Evolutionary conservation across 768 basidiomycete species (phyloP), one percentile per base, ranked within the genome.

Genomic region (Holtermanniella nyarrowii): DNA sequence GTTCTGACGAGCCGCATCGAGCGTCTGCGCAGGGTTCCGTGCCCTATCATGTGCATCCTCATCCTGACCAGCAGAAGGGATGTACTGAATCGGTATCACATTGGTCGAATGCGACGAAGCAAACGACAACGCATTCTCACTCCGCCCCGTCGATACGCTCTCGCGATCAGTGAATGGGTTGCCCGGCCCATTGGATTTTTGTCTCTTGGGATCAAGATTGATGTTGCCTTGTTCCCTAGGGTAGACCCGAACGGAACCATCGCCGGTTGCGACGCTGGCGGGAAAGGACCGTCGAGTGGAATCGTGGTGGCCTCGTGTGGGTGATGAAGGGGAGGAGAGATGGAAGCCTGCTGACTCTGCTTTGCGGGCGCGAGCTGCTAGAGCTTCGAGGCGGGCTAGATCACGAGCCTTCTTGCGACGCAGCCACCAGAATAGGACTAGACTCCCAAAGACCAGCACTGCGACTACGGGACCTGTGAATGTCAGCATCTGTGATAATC

Each of bases 21-120:
- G 48, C n/a, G 59, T 57, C 41, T 51, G 39, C 1, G 66, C 63
- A 3, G 64, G 62, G 11, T 52, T 31, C 39, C 39, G 14, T 41
- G 26, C 14, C 26, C 48, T 25, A 23, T 49, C 10, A 21, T 24
- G n/a, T 7, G 16, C 51, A 25, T n/a, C 31, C n/a, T 20, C 21
- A 12, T 26, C 26, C 55, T 14, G 54, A 57, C 44, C 49, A 48
- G 16, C 56, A 51, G 66, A 54, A 14, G 66, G 65, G 24, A 67
- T 61, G 42, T 57, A 71, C 37, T 69, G 67, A 37, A 69, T 71
- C 0, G 67, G 69, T 25, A 69, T 69, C 23, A 68, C 64, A 43
- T 69, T 60, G 20, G 58, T 63, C 20, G 44, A 47, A 16, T 62
- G 56, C 7, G 31, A 37, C 7, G 31, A 37, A 16, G 31, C 31